phyloP scores from a whole-genome alignment of 2,329 filamentous ascomycete genomes.

The Bipolaris oryzae region DNA sequence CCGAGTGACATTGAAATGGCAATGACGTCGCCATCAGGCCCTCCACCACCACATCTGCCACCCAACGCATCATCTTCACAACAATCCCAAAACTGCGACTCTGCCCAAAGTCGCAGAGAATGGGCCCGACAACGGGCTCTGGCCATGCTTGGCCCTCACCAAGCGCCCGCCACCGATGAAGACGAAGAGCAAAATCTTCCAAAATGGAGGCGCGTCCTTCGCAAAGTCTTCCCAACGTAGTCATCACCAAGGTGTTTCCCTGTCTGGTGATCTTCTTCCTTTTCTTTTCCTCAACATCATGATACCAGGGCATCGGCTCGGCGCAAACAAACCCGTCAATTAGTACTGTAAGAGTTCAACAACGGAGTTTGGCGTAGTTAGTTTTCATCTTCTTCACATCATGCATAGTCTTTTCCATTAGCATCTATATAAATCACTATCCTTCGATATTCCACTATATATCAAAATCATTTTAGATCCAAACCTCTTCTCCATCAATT shows the following conservation, averaged over 20 bases:
- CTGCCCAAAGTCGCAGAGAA: slow-evolving; percentile 47
- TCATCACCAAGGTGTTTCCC: slow-evolving; percentile 2
- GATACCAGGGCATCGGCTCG: slow-evolving; percentile 1
- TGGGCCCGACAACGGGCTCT: slow-evolving; percentile 55
- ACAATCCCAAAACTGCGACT: slow-evolving; percentile 16
- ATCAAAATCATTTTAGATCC: too few relatives aligned
- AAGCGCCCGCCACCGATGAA: slow-evolving; percentile 27
- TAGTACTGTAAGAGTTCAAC: too few relatives aligned
- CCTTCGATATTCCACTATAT: too few relatives aligned
- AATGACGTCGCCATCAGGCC: slow-evolving; percentile 1
- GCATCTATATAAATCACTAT: too few relatives aligned
- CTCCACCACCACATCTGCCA: neutral
- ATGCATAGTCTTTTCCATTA: neutral
- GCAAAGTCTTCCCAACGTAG: slow-evolving; percentile 45
- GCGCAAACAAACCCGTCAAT: neutral
- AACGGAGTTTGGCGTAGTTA: too few relatives aligned
- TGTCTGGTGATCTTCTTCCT: neutral
- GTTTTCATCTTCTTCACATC: too few relatives aligned
- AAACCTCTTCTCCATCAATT: too few relatives aligned
- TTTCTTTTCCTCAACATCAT: slow-evolving; percentile 6
- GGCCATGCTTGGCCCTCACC: slow-evolving; percentile 49
- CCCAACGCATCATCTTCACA: neutral
- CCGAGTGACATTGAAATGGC: slow-evolving; percentile 44
- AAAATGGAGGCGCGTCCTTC: slow-evolving; percentile 37
- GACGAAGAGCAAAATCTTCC: slow-evolving; percentile 31